Conservation (phyloP, 257 asterid genomes). For the Anisodus tanguticus region DNA sequence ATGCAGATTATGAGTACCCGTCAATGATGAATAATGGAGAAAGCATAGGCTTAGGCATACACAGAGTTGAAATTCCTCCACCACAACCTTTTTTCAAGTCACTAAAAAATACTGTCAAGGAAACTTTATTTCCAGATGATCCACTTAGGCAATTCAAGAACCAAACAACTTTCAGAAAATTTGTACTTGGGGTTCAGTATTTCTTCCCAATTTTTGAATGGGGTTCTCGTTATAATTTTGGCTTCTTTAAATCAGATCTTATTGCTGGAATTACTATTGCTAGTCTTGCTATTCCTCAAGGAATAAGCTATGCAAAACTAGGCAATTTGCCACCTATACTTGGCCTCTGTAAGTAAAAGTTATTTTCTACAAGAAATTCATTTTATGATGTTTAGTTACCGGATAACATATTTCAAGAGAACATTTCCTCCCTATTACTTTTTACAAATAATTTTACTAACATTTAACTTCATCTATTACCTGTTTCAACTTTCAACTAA, state of each 20-base stretch:
- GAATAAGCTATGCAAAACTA: conserved; percentile 92
- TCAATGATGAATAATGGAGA: conserved; percentile 37
- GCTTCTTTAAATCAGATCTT: conserved; percentile 71
- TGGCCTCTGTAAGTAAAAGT: conserved; percentile 71
- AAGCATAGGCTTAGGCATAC: conserved; percentile 9
- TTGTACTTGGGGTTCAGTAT: conserved; percentile 68
- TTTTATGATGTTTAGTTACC: background rate
- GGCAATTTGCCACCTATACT: conserved; percentile 92
- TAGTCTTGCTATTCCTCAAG: conserved; percentile 97
- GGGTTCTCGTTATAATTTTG: conserved; percentile 71
- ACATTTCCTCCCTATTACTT: too few species aligned
- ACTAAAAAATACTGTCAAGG: conserved; percentile 66
- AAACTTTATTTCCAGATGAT: conserved; percentile 89
- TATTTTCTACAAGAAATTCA: too few species aligned
- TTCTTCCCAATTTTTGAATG: conserved; percentile 86
- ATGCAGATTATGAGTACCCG: conserved; percentile 49
- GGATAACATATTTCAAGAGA: too few species aligned
- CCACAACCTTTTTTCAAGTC: conserved; percentile 70
- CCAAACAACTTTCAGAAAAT: conserved; percentile 57
- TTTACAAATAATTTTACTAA: too few species aligned
- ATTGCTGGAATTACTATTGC: conserved; percentile 96
- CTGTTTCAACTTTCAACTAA: too few species aligned
- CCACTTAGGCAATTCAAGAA: conserved; percentile 89
- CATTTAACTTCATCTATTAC: too few species aligned
- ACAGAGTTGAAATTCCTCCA: conserved; percentile 73